Evolutionary conservation across 1,284 basidiomycete species (phyloP).

Genomic region (Macrocystidia cucumis): DNA sequence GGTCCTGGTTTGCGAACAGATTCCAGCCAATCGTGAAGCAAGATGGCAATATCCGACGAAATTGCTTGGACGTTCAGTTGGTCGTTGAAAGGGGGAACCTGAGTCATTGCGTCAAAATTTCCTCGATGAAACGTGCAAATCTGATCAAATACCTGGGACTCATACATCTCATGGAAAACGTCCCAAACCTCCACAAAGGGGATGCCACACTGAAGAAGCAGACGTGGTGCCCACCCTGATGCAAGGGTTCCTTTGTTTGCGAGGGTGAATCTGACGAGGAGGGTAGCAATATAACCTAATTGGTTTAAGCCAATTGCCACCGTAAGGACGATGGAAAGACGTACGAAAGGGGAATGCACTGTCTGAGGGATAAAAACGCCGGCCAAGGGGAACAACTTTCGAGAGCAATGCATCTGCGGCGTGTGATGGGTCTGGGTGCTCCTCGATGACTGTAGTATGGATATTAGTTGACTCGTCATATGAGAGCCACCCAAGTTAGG

Average conservation of each 20-base stretch:
- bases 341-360: constrained; percentile 82
- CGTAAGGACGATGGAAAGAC: constrained; percentile 17
- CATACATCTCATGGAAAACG: constrained; percentile 80
- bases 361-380: constrained; percentile 87
- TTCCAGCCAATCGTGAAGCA: constrained; percentile 71
- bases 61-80: constrained; percentile 71
- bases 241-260: constrained; percentile 52
- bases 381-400: constrained; percentile 65
- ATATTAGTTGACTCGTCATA: neutral
- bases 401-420: constrained; percentile 57
- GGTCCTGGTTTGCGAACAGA: constrained; percentile 63
- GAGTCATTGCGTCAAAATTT: neutral
- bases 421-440: constrained; percentile 36
- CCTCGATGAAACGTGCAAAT: constrained; percentile 1
- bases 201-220: constrained; percentile 71
- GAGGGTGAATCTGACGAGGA: constrained; percentile 66
- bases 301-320: constrained; percentile 7
- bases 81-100: constrained; percentile 81
- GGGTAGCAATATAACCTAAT: constrained; percentile 58
- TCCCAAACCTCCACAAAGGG: constrained; percentile 78
- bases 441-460: constrained; percentile 33
- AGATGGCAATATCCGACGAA: constrained; percentile 69
- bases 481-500: constrained; percentile 4
- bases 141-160: constrained; percentile 59
- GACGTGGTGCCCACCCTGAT: constrained; percentile 73